Percentiles rank a stretch among this genome's conserved stretches.
Conservation (phyloP, 257 asterid genomes). For the Fraxinus excelsior region DNA sequence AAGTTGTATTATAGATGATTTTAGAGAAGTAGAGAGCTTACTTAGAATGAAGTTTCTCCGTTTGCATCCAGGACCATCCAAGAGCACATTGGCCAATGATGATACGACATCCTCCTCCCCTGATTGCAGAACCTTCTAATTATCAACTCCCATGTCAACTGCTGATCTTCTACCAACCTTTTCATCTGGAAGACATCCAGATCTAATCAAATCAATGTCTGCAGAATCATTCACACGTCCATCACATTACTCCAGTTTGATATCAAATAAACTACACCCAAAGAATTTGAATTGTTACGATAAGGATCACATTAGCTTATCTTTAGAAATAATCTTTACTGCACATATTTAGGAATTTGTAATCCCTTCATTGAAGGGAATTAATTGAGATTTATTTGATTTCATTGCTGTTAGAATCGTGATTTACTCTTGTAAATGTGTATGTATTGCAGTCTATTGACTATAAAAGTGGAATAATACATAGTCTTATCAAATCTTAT, state of each 20-base stretch:
- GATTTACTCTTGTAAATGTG: no score
- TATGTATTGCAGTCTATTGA: no score
- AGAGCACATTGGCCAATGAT: conserved; percentile 81
- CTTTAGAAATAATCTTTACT: no score
- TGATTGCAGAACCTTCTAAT: conserved; percentile 72
- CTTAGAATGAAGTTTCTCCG: conserved; percentile 92
- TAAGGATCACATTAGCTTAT: no score
- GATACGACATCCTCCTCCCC: conserved; percentile 94
- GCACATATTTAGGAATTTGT: no score
- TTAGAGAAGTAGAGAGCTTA: conserved; percentile 11
- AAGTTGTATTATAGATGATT: neutral
- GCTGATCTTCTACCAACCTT: conserved; percentile 68
- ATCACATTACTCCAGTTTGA: neutral
- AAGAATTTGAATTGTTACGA: no score
- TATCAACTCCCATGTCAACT: conserved; percentile 72
- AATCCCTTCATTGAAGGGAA: no score
- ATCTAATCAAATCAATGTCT: neutral
- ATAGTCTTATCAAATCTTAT: no score
- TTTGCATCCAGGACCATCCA: conserved; percentile 97
- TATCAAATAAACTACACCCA: neutral
- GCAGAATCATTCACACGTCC: neutral
- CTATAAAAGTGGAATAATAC: no score
- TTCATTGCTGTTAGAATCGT: no score
- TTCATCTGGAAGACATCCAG: conserved; percentile 57
- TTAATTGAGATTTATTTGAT: no score